Evolutionary conservation across 2,329 filamentous ascomycete genomes (phyloP).

Genomic region (Colletotrichum sansevieriae): DNA sequence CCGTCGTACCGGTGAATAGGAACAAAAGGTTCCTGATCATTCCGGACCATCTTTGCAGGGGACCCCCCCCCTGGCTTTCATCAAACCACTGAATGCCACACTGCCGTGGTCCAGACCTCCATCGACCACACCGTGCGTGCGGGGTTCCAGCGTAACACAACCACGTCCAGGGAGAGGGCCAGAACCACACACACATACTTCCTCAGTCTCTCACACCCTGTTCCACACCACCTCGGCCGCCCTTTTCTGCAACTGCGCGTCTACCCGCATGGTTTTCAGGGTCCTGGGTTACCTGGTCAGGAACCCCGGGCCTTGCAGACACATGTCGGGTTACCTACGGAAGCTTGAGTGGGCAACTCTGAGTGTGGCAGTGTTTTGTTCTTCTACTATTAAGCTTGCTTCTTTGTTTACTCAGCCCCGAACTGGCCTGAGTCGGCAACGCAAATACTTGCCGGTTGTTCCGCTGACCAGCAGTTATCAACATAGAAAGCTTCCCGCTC

Average conservation of each 20-base stretch:
- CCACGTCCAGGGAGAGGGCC: constrained; percentile 3
- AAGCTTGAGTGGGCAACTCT: neutral
- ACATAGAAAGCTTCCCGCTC: constrained; percentile 16
- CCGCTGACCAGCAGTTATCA: neutral
- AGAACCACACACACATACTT: no score
- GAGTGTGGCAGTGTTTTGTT: no score
- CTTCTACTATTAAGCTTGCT: neutral
- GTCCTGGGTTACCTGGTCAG: constrained; percentile 13
- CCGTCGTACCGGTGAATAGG: constrained; percentile 11
- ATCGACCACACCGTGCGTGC: constrained; percentile 35
- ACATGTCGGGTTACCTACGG: constrained; percentile 7
- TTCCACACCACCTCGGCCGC: neutral
- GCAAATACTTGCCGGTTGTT: constrained; percentile 14
- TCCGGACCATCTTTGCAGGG: constrained; percentile 35
- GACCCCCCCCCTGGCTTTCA: constrained; percentile 17
- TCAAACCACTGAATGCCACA: constrained; percentile 32
- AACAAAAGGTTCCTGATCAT: constrained; percentile 29
- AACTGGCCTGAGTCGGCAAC: neutral
- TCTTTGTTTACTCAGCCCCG: constrained; percentile 15
- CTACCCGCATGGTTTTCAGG: constrained; percentile 29
- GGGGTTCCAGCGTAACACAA: constrained; percentile 21
- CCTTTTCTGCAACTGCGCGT: constrained; percentile 22
- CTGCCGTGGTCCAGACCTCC: constrained; percentile 37
- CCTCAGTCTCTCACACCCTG: neutral
- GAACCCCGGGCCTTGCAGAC: constrained; percentile 20